phyloP scores from a whole-genome alignment of 148 eudicot species.

The Fallopia convolvulus region DNA sequence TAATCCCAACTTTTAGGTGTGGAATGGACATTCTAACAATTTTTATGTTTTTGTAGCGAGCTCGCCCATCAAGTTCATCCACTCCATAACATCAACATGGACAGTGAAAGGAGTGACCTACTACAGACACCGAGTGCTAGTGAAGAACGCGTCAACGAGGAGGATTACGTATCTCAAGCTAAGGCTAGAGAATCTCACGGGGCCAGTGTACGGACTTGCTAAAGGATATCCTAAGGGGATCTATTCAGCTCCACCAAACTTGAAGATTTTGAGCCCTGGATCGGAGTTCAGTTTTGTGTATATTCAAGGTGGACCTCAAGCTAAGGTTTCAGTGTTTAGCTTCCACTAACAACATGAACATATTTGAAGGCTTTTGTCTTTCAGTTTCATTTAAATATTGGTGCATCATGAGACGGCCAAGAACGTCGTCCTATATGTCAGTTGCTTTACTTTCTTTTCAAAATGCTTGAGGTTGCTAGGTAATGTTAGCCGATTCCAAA shows the following conservation, averaged over 20 bases:
- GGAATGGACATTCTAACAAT: too few relatives aligned
- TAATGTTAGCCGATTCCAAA: too few relatives aligned
- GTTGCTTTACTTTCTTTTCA: neutral
- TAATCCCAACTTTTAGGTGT: too few relatives aligned
- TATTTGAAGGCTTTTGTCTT: neutral
- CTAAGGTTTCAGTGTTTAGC: slow-evolving; percentile 47
- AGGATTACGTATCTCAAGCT: slow-evolving; percentile 51
- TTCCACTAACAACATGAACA: slow-evolving; percentile 25
- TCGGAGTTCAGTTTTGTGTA: slow-evolving; percentile 58
- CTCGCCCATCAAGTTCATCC: slow-evolving; percentile 43
- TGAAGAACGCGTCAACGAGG: slow-evolving; percentile 56
- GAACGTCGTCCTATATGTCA: neutral
- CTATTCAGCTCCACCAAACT: slow-evolving; percentile 41
- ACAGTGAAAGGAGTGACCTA: slow-evolving; percentile 28
- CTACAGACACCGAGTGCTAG: slow-evolving; percentile 57
- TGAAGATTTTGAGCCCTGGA: slow-evolving; percentile 40
- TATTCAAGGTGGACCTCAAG: slow-evolving; percentile 84
- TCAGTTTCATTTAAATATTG: neutral
- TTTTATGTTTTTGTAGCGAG: neutral
- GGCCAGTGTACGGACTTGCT: slow-evolving; percentile 57
- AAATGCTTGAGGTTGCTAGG: neutral
- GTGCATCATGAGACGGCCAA: neutral
- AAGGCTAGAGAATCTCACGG: slow-evolving; percentile 50
- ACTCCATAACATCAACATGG: slow-evolving; percentile 66
- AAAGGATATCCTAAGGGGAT: slow-evolving; percentile 35